Base-by-base conservation (phyloP, 1,284 basidiomycete species). In the Moesziomyces parantarcticus region DNA sequence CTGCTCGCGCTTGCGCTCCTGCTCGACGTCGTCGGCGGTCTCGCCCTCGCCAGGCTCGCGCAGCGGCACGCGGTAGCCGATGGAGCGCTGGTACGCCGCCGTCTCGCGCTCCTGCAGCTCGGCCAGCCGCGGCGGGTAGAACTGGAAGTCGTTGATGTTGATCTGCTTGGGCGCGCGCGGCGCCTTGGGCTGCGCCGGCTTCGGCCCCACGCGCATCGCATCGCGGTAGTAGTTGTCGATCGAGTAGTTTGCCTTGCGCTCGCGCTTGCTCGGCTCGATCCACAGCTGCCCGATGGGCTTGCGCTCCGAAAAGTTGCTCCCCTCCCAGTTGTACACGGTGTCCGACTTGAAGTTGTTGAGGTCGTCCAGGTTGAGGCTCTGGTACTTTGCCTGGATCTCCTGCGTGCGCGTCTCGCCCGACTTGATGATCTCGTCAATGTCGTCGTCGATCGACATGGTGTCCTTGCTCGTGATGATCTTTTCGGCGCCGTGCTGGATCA, bases 401-500 rank as follows among this genome's bases (percentile, higher is more conserved):
- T 88, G 88, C 0, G 97, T 99, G 53, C 93, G 91, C 74, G 92
- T 90, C 85, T 99, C 95, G 88, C 23, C 89, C 86, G 58, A 53
- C 29, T 60, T 58, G 76, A 99, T 97, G 85, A 99, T 96, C 18
- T 87, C 92, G 58, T 99, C 95, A 64, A 99, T 98, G 82, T 97
- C 95, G 36, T 92, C 93, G 78, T 96, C 91, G 77, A 97, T 88
- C 69, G 92, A 85, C 81, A 92, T 87, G 52, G 63, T 64, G 58
- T 62, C 72, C 29, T 84, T 85, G 21, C 89, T 87, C 81, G 91
- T 95, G 84, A 98, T 96, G 69, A 99, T 98, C 85, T 93, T 92
- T 83, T 99, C 95, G 0, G 95, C 96, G 21, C 97, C 97, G 82
- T 97, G 94, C 22, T 96, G 91, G 73, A 99, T 99, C 94, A 99